These are phyloP conservation scores for Solanum dulcamara DNA, from an alignment of 257 asterid species.

Conservation along the genomic window DNA sequence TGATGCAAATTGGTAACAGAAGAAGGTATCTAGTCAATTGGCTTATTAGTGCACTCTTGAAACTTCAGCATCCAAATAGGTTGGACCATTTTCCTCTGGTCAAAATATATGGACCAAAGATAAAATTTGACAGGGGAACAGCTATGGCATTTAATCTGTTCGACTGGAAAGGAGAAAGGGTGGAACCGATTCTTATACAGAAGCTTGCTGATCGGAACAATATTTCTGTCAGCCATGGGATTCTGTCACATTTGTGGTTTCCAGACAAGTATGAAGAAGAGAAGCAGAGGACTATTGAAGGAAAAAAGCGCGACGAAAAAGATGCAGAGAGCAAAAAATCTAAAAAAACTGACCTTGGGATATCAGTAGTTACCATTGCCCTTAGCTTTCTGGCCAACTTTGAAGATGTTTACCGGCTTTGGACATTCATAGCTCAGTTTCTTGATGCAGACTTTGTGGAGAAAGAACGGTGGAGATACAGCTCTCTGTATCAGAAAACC, in stretches of 20 bases:
- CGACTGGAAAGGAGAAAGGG: constrained; percentile 86
- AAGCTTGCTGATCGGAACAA: constrained; percentile 72
- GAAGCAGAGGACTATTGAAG: constrained; percentile 29
- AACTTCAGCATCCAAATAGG: constrained; percentile 84
- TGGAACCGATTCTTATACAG: constrained; percentile 75
- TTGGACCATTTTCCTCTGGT: constrained; percentile 53
- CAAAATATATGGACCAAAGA: constrained; percentile 76
- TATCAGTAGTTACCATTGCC: constrained; percentile 55
- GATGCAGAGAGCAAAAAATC: constrained; percentile 13
- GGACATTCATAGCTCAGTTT: constrained; percentile 80
- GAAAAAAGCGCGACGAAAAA: constrained; percentile 9
- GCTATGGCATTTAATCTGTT: constrained; percentile 73
- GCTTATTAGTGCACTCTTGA: constrained; percentile 59
- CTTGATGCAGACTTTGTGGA: constrained; percentile 91
- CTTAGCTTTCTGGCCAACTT: constrained; percentile 71
- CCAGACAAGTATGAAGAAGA: constrained; percentile 37
- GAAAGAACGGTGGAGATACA: constrained; percentile 93
- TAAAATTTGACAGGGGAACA: constrained; percentile 74
- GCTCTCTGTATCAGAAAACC: constrained; percentile 68
- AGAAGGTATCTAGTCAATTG: constrained; percentile 77
- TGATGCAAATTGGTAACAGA: constrained; percentile 45
- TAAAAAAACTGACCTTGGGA: constrained; percentile 19
- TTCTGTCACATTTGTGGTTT: constrained; percentile 52
- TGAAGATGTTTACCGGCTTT: constrained; percentile 66
- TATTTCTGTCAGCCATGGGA: constrained; percentile 59